phyloP scores from a whole-genome alignment of 352 stramenopile genomes.

The Aphanomyces euteiches region DNA sequence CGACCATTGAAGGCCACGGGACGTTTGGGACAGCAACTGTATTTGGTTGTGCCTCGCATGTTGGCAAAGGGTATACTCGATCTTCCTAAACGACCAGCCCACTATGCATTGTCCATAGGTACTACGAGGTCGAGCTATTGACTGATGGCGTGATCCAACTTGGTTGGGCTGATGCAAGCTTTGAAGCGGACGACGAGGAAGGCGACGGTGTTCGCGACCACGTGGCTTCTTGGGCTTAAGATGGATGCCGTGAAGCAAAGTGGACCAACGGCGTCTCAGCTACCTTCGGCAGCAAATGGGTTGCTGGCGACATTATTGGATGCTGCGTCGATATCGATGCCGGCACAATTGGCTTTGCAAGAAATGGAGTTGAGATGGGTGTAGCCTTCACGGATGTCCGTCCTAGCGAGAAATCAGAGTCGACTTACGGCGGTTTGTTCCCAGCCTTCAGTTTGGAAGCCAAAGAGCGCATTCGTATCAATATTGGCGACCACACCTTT shows the following conservation, averaged over 20 bases:
- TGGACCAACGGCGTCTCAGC: conserved; percentile 76
- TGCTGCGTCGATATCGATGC: conserved; percentile 78
- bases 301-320: conserved; percentile 83
- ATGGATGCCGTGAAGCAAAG: conserved; percentile 79
- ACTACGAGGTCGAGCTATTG: conserved; percentile 89
- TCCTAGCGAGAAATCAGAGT: not conserved
- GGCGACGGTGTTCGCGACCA: conserved; percentile 90
- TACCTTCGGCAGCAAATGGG: conserved; percentile 61
- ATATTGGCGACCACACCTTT: conserved; percentile 76
- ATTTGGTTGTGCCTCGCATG: conserved; percentile 40
- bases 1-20: conserved; percentile 48
- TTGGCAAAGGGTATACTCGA: conserved; percentile 50
- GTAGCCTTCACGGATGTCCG: conserved; percentile 57
- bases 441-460: conserved; percentile 81
- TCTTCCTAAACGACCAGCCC: not conserved
- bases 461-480: conserved; percentile 75
- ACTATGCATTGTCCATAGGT: conserved; percentile 31
- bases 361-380: conserved; percentile 72
- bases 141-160: conserved; percentile 88
- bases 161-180: conserved; percentile 85
- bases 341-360: conserved; percentile 69
- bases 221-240: conserved; percentile 85
- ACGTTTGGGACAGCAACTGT: conserved; percentile 77
- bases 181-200: conserved; percentile 64
- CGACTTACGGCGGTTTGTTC: conserved; percentile 48